phyloP scores from a whole-genome alignment of 2,329 filamentous ascomycete genomes.

The Diplodia corticola region DNA sequence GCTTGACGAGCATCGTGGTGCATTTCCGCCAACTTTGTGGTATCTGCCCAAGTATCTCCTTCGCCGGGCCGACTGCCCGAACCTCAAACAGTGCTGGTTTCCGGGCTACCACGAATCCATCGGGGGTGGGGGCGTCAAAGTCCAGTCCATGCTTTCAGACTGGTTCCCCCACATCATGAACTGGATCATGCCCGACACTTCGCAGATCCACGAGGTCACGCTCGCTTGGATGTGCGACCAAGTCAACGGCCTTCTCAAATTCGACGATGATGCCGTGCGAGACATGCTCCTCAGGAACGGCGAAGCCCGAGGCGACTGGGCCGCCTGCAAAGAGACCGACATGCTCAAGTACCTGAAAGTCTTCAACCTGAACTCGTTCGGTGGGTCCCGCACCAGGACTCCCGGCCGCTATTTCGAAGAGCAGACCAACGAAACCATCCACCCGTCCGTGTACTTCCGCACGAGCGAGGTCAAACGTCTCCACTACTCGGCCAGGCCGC shows the following conservation, averaged over 20 bases:
- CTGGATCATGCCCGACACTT: neutral
- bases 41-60: slow-evolving; percentile 36
- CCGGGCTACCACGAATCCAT: slow-evolving; percentile 56
- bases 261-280: neutral
- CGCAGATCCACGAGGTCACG: slow-evolving; percentile 40
- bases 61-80: slow-evolving; percentile 8
- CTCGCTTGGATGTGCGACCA: slow-evolving; percentile 44
- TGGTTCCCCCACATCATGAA: neutral
- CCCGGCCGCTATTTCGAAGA: neutral
- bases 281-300: neutral
- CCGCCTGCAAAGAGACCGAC: neutral
- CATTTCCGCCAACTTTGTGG: slow-evolving; percentile 57
- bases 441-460: slow-evolving; percentile 1
- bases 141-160: neutral
- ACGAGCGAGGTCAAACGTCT: neutral
- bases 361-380: neutral
- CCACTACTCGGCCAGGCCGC: neutral
- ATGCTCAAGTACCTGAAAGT: neutral
- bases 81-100: slow-evolving; percentile 58
- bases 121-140: slow-evolving; percentile 47
- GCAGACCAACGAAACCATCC: slow-evolving; percentile 13
- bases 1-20: slow-evolving; percentile 53
- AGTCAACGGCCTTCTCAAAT: slow-evolving; percentile 15
- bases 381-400: neutral
- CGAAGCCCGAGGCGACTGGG: neutral